Conservation (phyloP, 768 basidiomycete species). For the Boletus coccyginus region DNA sequence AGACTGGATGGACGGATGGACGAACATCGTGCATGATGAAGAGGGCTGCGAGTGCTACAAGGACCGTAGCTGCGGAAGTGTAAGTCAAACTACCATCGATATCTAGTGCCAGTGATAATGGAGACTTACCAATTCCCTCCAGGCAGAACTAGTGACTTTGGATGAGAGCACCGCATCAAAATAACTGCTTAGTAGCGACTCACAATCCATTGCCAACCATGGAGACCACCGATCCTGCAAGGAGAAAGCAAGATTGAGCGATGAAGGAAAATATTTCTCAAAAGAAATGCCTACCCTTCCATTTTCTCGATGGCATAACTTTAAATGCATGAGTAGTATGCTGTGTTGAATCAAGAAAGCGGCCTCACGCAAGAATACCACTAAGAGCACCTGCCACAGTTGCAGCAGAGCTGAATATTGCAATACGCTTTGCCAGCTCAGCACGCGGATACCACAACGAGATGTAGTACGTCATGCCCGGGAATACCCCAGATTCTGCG, state of each 20-base stretch:
- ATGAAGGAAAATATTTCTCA: too few species aligned
- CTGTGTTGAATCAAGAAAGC: not conserved
- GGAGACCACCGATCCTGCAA: constrained; percentile 22
- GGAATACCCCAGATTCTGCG: constrained; percentile 42
- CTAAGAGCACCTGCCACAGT: constrained; percentile 48
- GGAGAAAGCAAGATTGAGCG: not conserved
- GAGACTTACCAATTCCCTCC: constrained; percentile 20
- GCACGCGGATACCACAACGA: constrained; percentile 56
- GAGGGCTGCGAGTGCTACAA: constrained; percentile 22
- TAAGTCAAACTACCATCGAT: not conserved
- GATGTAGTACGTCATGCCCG: constrained; percentile 39
- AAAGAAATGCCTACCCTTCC: too few species aligned
- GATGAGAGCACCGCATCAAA: too few species aligned
- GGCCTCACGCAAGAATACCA: constrained; percentile 41
- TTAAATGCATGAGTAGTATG: too few species aligned
- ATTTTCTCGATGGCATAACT: too few species aligned
- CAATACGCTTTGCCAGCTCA: constrained; percentile 53
- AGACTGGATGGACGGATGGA: too few species aligned
- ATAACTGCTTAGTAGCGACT: too few species aligned
- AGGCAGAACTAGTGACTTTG: constrained; percentile 32
- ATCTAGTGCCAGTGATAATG: too few species aligned
- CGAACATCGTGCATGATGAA: constrained; percentile 53
- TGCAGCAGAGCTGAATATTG: constrained; percentile 58
- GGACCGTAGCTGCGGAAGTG: not conserved
- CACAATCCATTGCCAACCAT: too few species aligned